These are phyloP conservation scores for Penicillium griseofulvum DNA, from an alignment of 2,329 filamentous ascomycete genomes.

Conservation along the genomic window DNA sequence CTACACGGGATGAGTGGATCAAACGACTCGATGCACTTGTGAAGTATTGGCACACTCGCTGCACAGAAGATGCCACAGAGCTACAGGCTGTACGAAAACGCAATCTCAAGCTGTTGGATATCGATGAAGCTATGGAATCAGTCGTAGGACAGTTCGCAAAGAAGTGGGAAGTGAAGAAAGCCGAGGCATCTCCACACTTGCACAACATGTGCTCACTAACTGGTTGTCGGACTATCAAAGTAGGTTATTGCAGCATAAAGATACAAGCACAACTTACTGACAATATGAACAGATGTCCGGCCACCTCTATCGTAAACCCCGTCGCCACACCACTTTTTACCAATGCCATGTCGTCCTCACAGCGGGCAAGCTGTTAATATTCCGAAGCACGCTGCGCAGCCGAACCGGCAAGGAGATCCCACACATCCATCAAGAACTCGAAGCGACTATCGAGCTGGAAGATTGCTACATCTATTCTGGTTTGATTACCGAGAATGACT, in stretches of 20 bases:
- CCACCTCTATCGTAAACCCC: slow-evolving; percentile 62
- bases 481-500: slow-evolving; percentile 59
- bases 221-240: slow-evolving; percentile 59
- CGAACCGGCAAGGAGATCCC: slow-evolving; percentile 55
- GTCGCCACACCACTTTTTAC: slow-evolving; percentile 60
- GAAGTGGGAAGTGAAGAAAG: slow-evolving; percentile 67
- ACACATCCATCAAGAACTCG: slow-evolving; percentile 62
- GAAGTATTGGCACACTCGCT: slow-evolving; percentile 62
- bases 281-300: slow-evolving; percentile 52
- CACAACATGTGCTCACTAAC: slow-evolving; percentile 68
- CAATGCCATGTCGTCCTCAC: slow-evolving; percentile 60
- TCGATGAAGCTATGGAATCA: slow-evolving; percentile 66
- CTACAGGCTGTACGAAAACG: slow-evolving; percentile 56
- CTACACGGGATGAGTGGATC: slow-evolving; percentile 62
- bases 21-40: slow-evolving; percentile 55
- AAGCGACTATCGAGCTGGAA: slow-evolving; percentile 57
- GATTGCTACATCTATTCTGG: slow-evolving; percentile 67
- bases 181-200: slow-evolving; percentile 61
- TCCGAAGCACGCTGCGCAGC: slow-evolving; percentile 58
- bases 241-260: slow-evolving; percentile 19
- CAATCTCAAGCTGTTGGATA: slow-evolving; percentile 59
- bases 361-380: slow-evolving; percentile 61
- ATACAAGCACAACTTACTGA: background rate
- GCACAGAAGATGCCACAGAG: slow-evolving; percentile 55
- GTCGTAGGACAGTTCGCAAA: slow-evolving; percentile 63